phyloP scores from a whole-genome alignment of 2,329 filamentous ascomycete species.

The Aspergillus terreus region DNA sequence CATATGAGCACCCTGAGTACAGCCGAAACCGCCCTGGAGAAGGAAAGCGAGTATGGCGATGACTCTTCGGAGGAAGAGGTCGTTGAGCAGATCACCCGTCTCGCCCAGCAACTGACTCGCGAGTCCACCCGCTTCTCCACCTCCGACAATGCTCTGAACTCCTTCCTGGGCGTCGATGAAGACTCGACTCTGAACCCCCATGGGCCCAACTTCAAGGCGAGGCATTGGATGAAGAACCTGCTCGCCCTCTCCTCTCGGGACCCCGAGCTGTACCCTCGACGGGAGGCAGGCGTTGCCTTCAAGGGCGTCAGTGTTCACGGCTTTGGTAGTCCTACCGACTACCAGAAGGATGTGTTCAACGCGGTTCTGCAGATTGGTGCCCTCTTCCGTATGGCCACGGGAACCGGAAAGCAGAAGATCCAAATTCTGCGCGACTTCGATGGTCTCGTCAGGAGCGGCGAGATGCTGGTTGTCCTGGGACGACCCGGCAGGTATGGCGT shows the following conservation, averaged over 20 bases:
- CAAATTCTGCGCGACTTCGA: conserved; percentile 63
- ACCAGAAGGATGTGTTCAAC: conserved; percentile 51
- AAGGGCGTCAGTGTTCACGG: conserved; percentile 66
- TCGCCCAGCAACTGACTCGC: conserved; percentile 34
- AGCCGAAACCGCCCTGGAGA: conserved; percentile 26
- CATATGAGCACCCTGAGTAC: conserved; percentile 23
- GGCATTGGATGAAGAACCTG: conserved; percentile 46
- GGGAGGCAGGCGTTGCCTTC: conserved; percentile 63
- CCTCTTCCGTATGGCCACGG: conserved; percentile 29
- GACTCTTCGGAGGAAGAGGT: conserved; percentile 21
- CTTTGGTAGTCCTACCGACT: conserved; percentile 65
- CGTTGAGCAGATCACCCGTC: conserved; percentile 29
- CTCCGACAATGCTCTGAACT: conserved; percentile 26
- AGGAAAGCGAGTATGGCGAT: conserved; percentile 5
- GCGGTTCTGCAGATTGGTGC: conserved; percentile 32
- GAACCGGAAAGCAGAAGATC: conserved; percentile 45
- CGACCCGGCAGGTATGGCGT: conserved; percentile 37
- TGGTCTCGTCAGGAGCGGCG: conserved; percentile 56
- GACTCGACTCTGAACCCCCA: conserved; percentile 43
- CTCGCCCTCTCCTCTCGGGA: conserved; percentile 46
- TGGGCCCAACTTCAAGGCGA: conserved; percentile 43
- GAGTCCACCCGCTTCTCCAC: conserved; percentile 31
- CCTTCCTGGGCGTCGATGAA: conserved; percentile 31
- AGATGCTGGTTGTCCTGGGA: conserved; percentile 57
- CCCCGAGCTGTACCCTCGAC: conserved; percentile 50